Evolutionary conservation across 139 green algal species (phyloP), one percentile per base, ranked within the genome.

Genomic region (Chlorella sp.): DNA sequence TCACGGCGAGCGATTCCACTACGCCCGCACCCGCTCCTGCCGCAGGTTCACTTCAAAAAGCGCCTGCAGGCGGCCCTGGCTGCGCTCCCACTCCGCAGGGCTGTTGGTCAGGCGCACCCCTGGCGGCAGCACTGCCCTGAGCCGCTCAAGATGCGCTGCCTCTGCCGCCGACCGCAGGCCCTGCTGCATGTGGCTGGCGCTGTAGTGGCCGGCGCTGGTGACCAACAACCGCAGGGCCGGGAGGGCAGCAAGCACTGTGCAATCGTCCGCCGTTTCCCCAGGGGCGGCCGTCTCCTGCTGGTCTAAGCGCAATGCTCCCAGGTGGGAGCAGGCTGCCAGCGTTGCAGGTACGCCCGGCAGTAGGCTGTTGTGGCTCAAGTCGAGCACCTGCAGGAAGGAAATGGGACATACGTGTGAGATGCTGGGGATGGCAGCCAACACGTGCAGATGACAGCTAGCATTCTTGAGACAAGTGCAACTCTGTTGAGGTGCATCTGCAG

Each of bases 321-420:
- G 78, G 18, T 26, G 25, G 63, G 41, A 21, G 78, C 63, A 60
- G 78, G 34, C 41, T 4, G 41, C 28, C 39, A 84, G 64, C 17
- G 67, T 41, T 12, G 41, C 3, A 9, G 78, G 78, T 41, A 84
- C 63, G 41, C 78, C 64, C 6, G 41, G 94, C 93, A 51, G 6
- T 9, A 98, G 82, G 90, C 92, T 62, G 96, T 96, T 82, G n/a
- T 82, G 60, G 25, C 57, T 73, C 15, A 82, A 36, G 9, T 82
- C 76, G 4, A 82, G 60, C 16, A 57, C 60, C 76, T 82, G 76
- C 60, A 4, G 39, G 51, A 15, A n/a, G n/a, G n/a, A n/a, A n/a
- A n/a, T n/a, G n/a, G n/a, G n/a, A n/a, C n/a, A n/a, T n/a, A n/a
- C n/a, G n/a, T n/a, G n/a, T n/a, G n/a, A n/a, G n/a, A n/a, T n/a